Evolutionary conservation across 176 grass and related monocot genomes (phyloP), one percentile per base, ranked within the genome.

Genomic region (Musa itinerans): DNA sequence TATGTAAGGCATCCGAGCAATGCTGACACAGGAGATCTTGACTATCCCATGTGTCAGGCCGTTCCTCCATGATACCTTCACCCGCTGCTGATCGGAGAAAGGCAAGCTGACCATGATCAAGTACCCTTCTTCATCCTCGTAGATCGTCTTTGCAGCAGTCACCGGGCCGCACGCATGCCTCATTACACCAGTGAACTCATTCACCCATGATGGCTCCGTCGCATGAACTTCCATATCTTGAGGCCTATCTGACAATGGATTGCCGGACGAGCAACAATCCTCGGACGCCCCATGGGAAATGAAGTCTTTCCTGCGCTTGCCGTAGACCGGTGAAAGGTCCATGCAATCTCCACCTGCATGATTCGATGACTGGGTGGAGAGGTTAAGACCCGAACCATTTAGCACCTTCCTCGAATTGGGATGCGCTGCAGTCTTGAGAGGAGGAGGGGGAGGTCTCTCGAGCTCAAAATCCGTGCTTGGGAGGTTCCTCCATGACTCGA

Each of bases 391-490:
- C 8, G 69, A 71, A 52, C 69, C 69, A 71, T 71, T 71, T 1
- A 52, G 69, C 16, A 51, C 25, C 21, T 71, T 71, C 49, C 15
- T 71, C 21, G 69, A 71, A 71, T 50, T 71, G 14, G 34, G 14
- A 10, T 52, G 17, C 15, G 50, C 4, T 51, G 69, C 19, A 11
- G 12, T 52, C 49, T 71, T 71, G 17, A 71, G 20, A 71, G 67
- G 66, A 14, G 29, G 34, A 20, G 63, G 63, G 10, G 15, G 69
- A 71, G 69, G 48, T 21, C 69, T 71, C 69, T 71, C 69, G 4
- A 71, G 69, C 11, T 71, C 69, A 71, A 71, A 71, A 51, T 71
- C 69, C 10, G 69, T 71, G 69, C 69, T 71, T 8, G 69, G 69
- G 19, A 71, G 69, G 51, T 26, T 71, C 10, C 69, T 71, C 69